Conservation (phyloP, 306 rosid genomes). For the Castanopsis chinensis region DNA sequence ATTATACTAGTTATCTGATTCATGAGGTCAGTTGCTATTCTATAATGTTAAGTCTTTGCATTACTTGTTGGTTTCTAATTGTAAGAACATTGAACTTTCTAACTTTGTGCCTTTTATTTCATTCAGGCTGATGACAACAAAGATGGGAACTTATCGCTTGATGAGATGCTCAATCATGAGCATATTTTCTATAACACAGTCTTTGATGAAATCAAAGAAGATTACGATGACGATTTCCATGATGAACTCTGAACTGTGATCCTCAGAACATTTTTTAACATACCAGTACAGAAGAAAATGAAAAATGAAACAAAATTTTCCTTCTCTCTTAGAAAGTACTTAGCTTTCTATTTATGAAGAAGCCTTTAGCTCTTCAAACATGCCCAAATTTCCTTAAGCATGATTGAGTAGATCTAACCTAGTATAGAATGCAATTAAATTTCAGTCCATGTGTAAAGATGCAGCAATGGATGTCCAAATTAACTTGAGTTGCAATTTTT, state of each 20-base stretch:
- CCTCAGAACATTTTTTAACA: no score
- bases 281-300: no score
- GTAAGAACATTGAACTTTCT: background rate
- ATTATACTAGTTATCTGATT: slow-evolving; percentile 53
- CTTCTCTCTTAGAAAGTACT: background rate
- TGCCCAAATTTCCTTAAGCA: no score
- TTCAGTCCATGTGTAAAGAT: no score
- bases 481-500: no score
- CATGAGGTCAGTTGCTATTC: slow-evolving; percentile 44
- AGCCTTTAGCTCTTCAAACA: no score
- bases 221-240: slow-evolving; percentile 21
- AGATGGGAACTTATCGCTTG: slow-evolving; percentile 49
- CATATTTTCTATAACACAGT: slow-evolving; percentile 41
- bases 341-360: background rate
- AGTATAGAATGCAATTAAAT: no score
- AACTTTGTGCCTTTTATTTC: background rate
- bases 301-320: background rate
- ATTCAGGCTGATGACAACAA: slow-evolving; percentile 71
- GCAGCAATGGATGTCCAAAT: no score
- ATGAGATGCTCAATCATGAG: slow-evolving; percentile 74
- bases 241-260: slow-evolving; percentile 36
- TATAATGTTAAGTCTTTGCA: background rate
- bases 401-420: no score
- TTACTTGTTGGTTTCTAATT: background rate
- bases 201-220: slow-evolving; percentile 13